These are phyloP conservation scores for Tricholoma matsutake DNA, from an alignment of 768 basidiomycete genomes.

Conservation along the genomic window DNA sequence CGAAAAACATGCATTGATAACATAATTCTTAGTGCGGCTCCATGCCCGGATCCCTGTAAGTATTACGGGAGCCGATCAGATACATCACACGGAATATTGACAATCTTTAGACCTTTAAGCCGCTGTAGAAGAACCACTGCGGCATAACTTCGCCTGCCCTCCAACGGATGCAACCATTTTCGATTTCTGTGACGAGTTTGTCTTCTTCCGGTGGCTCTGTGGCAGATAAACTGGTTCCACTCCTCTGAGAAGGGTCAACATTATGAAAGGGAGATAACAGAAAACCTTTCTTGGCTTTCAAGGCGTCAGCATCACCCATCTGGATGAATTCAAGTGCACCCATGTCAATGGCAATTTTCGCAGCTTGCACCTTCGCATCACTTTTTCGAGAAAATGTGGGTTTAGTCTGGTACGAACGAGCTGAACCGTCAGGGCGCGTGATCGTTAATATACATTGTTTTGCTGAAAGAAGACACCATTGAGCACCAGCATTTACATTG, in stretches of 20 bases:
- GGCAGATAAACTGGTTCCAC: not conserved
- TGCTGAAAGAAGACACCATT: slow-evolving; percentile 29
- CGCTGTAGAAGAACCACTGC: slow-evolving; percentile 50
- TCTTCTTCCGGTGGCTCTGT: slow-evolving; percentile 9
- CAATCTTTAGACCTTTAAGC: slow-evolving; percentile 17
- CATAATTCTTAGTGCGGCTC: slow-evolving; percentile 55
- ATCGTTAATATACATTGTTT: slow-evolving; percentile 64
- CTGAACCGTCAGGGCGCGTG: slow-evolving; percentile 48
- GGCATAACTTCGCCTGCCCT: slow-evolving; percentile 48
- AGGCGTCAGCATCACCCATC: slow-evolving; percentile 37
- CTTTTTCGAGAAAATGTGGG: slow-evolving; percentile 39
- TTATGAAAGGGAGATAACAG: slow-evolving; percentile 31
- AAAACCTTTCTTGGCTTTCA: slow-evolving; percentile 31
- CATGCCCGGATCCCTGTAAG: slow-evolving; percentile 34
- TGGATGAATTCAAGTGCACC: slow-evolving; percentile 60
- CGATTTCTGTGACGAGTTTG: slow-evolving; percentile 40
- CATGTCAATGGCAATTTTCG: slow-evolving; percentile 52
- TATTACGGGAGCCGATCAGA: not conserved
- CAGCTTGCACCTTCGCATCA: slow-evolving; percentile 55
- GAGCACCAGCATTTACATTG: not conserved
- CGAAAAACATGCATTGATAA: slow-evolving; percentile 48
- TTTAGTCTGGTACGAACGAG: slow-evolving; percentile 53
- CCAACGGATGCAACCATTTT: slow-evolving; percentile 53
- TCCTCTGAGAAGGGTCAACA: slow-evolving; percentile 8
- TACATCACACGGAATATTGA: not conserved